These are phyloP conservation scores for Cairneyella variabilis DNA, from an alignment of 495 filamentous ascomycete genomes.

Conservation along the genomic window DNA sequence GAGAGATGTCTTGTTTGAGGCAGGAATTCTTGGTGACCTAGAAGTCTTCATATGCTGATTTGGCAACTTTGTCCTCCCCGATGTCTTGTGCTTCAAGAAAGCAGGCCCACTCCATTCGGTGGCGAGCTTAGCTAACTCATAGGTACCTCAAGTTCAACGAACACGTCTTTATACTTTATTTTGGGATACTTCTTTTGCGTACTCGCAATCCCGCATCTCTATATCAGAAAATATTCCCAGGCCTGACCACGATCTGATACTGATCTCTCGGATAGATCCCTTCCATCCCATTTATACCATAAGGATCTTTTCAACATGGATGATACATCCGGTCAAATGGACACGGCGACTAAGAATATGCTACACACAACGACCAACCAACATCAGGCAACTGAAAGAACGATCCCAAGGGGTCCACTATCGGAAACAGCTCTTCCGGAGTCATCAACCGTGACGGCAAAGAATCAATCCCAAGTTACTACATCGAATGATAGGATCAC, in stretches of 20 bases:
- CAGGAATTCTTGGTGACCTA: too few relatives aligned
- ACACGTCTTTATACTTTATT: too few relatives aligned
- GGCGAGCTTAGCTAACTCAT: too few relatives aligned
- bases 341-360: not conserved
- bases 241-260: not conserved
- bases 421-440: constrained; percentile 7
- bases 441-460: not conserved
- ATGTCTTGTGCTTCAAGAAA: too few relatives aligned
- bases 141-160: too few relatives aligned
- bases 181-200: too few relatives aligned
- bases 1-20: too few relatives aligned
- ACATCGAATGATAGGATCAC: not conserved
- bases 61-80: too few relatives aligned
- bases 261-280: not conserved
- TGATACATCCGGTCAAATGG: not conserved
- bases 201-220: too few relatives aligned
- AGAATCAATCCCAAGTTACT: not conserved
- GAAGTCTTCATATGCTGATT: too few relatives aligned
- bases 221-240: too few relatives aligned
- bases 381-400: not conserved
- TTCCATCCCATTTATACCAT: not conserved
- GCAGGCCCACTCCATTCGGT: too few relatives aligned
- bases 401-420: not conserved
- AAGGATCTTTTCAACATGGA: constrained; percentile 1
- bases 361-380: not conserved